Conservation (phyloP, 208 protist genomes). For the Leishmania tarentolae region DNA sequence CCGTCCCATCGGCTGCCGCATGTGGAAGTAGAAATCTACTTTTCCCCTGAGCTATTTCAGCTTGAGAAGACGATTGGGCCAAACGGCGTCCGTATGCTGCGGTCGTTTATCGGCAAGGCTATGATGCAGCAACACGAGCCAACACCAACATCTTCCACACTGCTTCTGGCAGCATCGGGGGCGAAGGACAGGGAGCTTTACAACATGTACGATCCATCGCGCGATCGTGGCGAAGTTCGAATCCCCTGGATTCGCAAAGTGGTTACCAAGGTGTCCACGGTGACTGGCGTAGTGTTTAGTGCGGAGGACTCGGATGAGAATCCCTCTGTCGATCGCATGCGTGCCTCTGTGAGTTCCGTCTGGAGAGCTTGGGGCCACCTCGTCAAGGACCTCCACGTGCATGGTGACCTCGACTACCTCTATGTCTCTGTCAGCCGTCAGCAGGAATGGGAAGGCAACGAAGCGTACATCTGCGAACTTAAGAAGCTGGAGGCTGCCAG, state of each 20-base stretch:
- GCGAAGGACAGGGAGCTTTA: constrained; percentile 34
- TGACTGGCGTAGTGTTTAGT: constrained; percentile 56
- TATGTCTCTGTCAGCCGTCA: constrained; percentile 72
- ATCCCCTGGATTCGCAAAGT: constrained; percentile 68
- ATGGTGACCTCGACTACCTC: constrained; percentile 82
- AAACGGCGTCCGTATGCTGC: constrained; percentile 60
- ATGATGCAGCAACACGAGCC: constrained; percentile 87
- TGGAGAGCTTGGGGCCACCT: constrained; percentile 88
- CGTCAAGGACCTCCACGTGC: constrained; percentile 84
- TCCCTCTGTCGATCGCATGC: constrained; percentile 39
- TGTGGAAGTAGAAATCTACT: constrained; percentile 84
- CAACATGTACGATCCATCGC: constrained; percentile 26
- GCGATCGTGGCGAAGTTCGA: constrained; percentile 29
- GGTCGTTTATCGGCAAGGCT: constrained; percentile 68
- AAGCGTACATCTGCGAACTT: constrained; percentile 54
- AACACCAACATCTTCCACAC: constrained; percentile 56
- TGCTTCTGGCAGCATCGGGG: constrained; percentile 57
- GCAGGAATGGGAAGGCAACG: constrained; percentile 54
- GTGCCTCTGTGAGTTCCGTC: constrained; percentile 63
- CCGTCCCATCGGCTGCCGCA: constrained; percentile 40
- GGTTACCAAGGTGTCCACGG: constrained; percentile 45
- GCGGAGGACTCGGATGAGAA: constrained; percentile 34
- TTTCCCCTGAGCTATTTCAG: constrained; percentile 80
- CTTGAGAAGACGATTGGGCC: constrained; percentile 58
- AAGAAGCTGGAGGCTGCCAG: constrained; percentile 37